These are phyloP conservation scores for Perkinsus marinus DNA, from an alignment of 169 alveolate species.

Conservation along the genomic window DNA sequence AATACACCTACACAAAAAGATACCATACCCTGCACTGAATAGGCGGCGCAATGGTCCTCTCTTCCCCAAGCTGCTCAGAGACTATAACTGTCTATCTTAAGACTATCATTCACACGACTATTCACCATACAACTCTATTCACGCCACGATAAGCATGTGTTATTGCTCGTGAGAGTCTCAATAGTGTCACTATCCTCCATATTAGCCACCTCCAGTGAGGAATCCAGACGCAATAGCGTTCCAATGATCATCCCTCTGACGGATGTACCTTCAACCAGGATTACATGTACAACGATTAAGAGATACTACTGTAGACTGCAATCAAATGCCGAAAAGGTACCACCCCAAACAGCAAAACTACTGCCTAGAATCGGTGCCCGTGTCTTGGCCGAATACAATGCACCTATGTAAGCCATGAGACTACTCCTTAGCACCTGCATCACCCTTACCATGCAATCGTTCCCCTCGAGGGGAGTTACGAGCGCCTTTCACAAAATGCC, in stretches of 20 bases:
- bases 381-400: constrained; percentile 73
- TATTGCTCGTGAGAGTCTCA: too few species aligned
- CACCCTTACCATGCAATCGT: constrained; percentile 25
- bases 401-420: too few species aligned
- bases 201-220: constrained; percentile 80
- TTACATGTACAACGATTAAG: not conserved
- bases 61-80: too few species aligned
- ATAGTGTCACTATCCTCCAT: constrained; percentile 53
- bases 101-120: constrained; percentile 59
- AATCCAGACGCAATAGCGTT: constrained; percentile 83
- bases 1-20: not conserved
- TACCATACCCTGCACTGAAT: not conserved
- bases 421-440: not conserved
- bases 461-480: constrained; percentile 72
- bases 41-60: too few species aligned
- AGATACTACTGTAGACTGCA: constrained; percentile 60
- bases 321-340: constrained; percentile 79
- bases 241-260: constrained; percentile 86
- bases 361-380: constrained; percentile 85
- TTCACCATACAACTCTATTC: too few species aligned
- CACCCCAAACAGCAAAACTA: constrained; percentile 93
- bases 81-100: too few species aligned
- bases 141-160: too few species aligned
- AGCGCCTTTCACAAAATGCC: constrained; percentile 79
- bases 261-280: constrained; percentile 15